A percentile compares a stretch with the other conserved stretches of the same genome.
Conservation (phyloP, 768 basidiomycete species). For the Tricholoma flavovirens region DNA sequence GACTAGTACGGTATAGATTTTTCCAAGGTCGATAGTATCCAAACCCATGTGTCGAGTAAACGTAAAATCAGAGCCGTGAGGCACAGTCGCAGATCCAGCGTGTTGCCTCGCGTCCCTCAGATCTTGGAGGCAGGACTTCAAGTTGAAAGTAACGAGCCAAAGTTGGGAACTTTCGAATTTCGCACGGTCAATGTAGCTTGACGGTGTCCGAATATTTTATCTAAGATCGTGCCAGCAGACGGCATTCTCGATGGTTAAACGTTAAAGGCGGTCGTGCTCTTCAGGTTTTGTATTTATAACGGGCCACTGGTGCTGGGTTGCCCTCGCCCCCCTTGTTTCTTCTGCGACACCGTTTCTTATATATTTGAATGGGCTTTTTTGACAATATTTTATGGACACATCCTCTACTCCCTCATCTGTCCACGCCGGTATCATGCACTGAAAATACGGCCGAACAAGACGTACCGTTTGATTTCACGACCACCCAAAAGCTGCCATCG, state of each 20-base stretch:
- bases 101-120: slow-evolving; percentile 3
- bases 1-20: too few species aligned
- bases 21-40: too few species aligned
- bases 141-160: slow-evolving; percentile 1
- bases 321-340: neutral
- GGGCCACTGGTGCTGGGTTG: slow-evolving; percentile 13
- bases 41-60: neutral
- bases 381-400: slow-evolving; percentile 23
- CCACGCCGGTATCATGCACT: slow-evolving; percentile 17
- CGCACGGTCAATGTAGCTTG: slow-evolving; percentile 19
- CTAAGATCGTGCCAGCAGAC: slow-evolving; percentile 13
- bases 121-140: too few species aligned
- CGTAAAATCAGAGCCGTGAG: neutral
- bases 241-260: slow-evolving; percentile 3
- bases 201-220: slow-evolving; percentile 17
- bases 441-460: slow-evolving; percentile 32
- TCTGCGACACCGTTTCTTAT: slow-evolving; percentile 9
- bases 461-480: slow-evolving; percentile 34
- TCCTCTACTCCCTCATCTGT: slow-evolving; percentile 14
- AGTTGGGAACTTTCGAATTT: neutral
- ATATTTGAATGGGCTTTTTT: slow-evolving; percentile 23
- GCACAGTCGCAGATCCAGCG: neutral
- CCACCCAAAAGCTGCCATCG: slow-evolving; percentile 17
- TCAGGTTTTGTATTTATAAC: slow-evolving; percentile 17
- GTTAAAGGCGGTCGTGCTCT: slow-evolving; percentile 8